phyloP scores from a whole-genome alignment of 2,329 filamentous ascomycete genomes.

The Verticillium longisporum region DNA sequence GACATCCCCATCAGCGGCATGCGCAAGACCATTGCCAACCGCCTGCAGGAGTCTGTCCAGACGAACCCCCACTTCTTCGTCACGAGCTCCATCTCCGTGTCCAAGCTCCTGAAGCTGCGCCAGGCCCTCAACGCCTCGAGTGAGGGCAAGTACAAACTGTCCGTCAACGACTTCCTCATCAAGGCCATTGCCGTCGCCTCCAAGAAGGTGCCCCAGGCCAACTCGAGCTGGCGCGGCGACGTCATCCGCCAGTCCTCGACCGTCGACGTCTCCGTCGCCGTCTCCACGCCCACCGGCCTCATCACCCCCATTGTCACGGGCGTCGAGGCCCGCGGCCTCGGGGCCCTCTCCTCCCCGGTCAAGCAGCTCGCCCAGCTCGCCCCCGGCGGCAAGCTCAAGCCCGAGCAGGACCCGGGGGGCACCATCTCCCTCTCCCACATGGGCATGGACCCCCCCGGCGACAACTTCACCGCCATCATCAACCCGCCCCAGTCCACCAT shows the following conservation, averaged over 20 bases:
- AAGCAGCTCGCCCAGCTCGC: slow-evolving; percentile 97
- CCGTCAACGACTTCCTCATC: slow-evolving; percentile 99
- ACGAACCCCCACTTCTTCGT: slow-evolving; percentile 99
- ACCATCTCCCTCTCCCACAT: slow-evolving; percentile 99
- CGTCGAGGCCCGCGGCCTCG: slow-evolving; percentile 79
- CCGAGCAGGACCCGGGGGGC: slow-evolving; percentile 97
- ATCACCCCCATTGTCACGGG: slow-evolving; percentile 96
- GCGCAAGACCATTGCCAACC: slow-evolving; percentile 95
- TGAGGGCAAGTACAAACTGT: slow-evolving; percentile 96
- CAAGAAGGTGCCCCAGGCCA: slow-evolving; percentile 90
- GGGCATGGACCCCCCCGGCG: slow-evolving; percentile 97
- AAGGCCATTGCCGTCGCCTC: slow-evolving; percentile 87
- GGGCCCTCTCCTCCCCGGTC: slow-evolving; percentile 80
- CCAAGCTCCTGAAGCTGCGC: slow-evolving; percentile 93
- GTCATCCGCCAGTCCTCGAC: slow-evolving; percentile 89
- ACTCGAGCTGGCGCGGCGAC: slow-evolving; percentile 89
- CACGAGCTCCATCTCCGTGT: slow-evolving; percentile 81
- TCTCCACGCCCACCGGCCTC: slow-evolving; percentile 85
- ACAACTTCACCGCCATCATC: slow-evolving; percentile 97
- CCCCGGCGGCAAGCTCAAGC: slow-evolving; percentile 96
- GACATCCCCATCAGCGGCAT: slow-evolving; percentile 83
- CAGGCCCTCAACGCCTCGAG: slow-evolving; percentile 83
- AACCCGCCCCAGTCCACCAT: slow-evolving; percentile 97
- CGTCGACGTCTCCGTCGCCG: slow-evolving; percentile 92
- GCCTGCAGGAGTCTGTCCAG: slow-evolving; percentile 75